A percentile compares a stretch with the other conserved stretches of the same genome.
These are phyloP conservation scores for Trichoderma breve DNA, from an alignment of 2,329 filamentous ascomycete genomes.

Conservation along the genomic window DNA sequence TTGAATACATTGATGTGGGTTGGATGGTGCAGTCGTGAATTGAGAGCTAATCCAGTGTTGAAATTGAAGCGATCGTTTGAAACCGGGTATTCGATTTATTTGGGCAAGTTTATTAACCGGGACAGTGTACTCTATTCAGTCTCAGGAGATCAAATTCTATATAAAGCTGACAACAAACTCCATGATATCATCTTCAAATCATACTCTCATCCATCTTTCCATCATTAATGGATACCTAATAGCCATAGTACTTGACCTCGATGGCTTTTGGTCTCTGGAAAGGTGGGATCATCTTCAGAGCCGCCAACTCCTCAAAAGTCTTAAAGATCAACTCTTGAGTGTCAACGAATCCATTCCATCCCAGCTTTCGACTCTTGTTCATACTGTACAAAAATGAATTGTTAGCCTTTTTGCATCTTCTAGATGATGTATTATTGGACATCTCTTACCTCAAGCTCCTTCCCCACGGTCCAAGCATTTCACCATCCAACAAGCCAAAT, in stretches of 20 bases:
- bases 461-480: not conserved
- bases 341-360: conserved; percentile 5
- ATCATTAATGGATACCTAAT: not conserved
- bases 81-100: not conserved
- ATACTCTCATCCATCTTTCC: not conserved
- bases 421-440: not conserved
- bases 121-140: not conserved
- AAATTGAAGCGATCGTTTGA: not conserved
- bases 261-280: not conserved
- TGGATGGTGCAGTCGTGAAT: no score
- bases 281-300: conserved; percentile 3
- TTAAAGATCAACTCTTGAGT: not conserved
- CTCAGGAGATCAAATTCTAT: not conserved
- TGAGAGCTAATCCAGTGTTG: no score
- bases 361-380: conserved; percentile 2
- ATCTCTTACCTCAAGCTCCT: not conserved
- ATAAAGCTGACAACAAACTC: not conserved
- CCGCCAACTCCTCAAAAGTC: not conserved
- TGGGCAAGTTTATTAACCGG: not conserved
- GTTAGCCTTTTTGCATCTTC: not conserved
- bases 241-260: not conserved
- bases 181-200: not conserved
- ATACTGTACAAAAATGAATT: not conserved
- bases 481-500: not conserved
- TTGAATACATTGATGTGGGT: no score